Base-by-base conservation (phyloP, 176 grass and related monocot genomes). In the Luzula sylvatica region DNA sequence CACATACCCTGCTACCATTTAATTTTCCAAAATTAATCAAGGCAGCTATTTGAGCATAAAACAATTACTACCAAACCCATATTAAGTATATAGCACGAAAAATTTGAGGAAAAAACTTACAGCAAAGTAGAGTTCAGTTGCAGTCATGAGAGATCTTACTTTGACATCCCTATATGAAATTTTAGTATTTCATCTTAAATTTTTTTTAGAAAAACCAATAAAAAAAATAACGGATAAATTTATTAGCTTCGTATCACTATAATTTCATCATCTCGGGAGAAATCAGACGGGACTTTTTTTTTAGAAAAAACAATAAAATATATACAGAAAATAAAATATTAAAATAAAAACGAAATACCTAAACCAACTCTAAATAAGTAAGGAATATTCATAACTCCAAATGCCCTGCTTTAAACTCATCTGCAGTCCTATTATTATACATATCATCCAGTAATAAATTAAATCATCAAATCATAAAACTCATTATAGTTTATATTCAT, bases 91-190 rank as follows among this genome's bases (percentile, higher is more conserved):
- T n/a, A n/a, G n/a, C n/a, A n/a, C n/a, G n/a, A n/a, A n/a, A n/a
- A n/a, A n/a, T n/a, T n/a, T n/a, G n/a, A n/a, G n/a, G n/a, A n/a
- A 39, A 11, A n/a, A 28, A 57, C 79, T 87, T 80, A 94, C 87
- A 15, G 82, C 53, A 29, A 72, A 80, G 21, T 52, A 49, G 25
- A 94, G 83, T 57, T 94, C 65, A 65, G 79, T 15, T 56, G 79
- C 75, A 38, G 79, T 82, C 82, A 81, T 75, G 40, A 94, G 75
- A 20, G 83, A 87, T 21, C 83, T 82, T 62, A 64, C 72, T 87
- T 26, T 83, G 75, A 70, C 88, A 87, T 50, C 83, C 79, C 88
- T 94, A 66, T n/a, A 65, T 18, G 16, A 22, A 70, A 8, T n/a
- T 47, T 0, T 17, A 5, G 3, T 7, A 40, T 14, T 11, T 1